Evolutionary conservation across 192 early-diverging fungal genomes (phyloP).

Genomic region (Podila epigama): DNA sequence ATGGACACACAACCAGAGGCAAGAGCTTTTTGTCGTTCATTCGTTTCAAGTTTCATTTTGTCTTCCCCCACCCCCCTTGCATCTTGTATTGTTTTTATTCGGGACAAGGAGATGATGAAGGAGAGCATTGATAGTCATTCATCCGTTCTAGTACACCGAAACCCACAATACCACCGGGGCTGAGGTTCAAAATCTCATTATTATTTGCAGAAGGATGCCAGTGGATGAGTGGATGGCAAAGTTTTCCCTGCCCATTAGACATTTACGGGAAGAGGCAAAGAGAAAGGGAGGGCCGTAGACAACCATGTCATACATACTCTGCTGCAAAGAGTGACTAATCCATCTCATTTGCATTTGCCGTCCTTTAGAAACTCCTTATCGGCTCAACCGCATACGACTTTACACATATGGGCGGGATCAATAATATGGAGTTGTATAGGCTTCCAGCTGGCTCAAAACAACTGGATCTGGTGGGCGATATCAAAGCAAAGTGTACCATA

Average conservation of each 20-base stretch:
- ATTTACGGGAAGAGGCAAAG: too few species aligned
- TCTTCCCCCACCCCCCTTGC: too few species aligned
- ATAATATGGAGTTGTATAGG: conserved; percentile 33
- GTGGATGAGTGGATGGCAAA: too few species aligned
- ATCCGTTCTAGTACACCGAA: not conserved
- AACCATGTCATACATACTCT: not conserved
- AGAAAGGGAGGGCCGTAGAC: not conserved
- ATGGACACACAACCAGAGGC: too few species aligned
- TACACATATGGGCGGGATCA: conserved; percentile 23
- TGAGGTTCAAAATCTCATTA: too few species aligned
- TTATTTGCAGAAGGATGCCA: too few species aligned
- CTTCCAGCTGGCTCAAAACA: conserved; percentile 22
- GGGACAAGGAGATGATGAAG: too few species aligned
- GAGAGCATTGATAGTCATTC: not conserved
- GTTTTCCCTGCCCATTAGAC: too few species aligned
- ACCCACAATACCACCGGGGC: too few species aligned
- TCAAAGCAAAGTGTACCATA: conserved; percentile 30
- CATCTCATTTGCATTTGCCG: not conserved
- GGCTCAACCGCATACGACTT: conserved; percentile 23
- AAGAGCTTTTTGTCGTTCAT: too few species aligned
- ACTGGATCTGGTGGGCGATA: conserved; percentile 38
- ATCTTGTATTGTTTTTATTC: too few species aligned
- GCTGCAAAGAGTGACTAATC: not conserved
- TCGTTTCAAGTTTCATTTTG: too few species aligned
- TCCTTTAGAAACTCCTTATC: conserved; percentile 32